A percentile compares a stretch with the other conserved stretches of the same genome.
Evolutionary conservation across 2,329 filamentous ascomycete genomes (phyloP).

Genomic region (Fusarium sp.): DNA sequence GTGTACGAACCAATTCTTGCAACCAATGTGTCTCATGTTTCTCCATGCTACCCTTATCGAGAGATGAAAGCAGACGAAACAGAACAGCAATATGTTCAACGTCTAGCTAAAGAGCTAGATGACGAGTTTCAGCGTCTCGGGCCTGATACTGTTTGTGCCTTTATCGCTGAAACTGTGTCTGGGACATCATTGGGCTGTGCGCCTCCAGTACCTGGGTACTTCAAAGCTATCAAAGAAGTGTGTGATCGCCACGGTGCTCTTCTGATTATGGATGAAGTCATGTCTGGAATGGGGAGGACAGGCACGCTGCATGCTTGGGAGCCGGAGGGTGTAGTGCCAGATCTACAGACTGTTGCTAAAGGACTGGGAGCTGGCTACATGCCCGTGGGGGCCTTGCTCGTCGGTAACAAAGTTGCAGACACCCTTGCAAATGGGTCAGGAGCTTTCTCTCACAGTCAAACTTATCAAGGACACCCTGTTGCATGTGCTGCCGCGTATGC

Average conservation of each 20-base stretch:
- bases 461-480: conserved; percentile 58
- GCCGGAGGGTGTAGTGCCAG: conserved; percentile 65
- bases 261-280: conserved; percentile 69
- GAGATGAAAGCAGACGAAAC: conserved; percentile 45
- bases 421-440: conserved; percentile 21
- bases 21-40: conserved; percentile 43
- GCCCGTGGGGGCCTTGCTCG: conserved; percentile 25
- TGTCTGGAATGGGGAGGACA: conserved; percentile 73
- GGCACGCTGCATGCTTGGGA: conserved; percentile 73
- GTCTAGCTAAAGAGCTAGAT: conserved; percentile 28
- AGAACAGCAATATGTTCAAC: conserved; percentile 15
- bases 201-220: conserved; percentile 56
- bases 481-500: conserved; percentile 52
- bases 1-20: conserved; percentile 43
- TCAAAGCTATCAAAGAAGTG: conserved; percentile 61
- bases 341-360: conserved; percentile 75
- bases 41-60: conserved; percentile 41
- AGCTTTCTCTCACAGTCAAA: conserved; percentile 67
- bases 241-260: conserved; percentile 67
- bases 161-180: conserved; percentile 36
- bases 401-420: conserved; percentile 16
- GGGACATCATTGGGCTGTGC: conserved; percentile 36
- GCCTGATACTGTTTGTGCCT: conserved; percentile 30
- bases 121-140: conserved; percentile 30
- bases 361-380: conserved; percentile 59